Base-by-base conservation (phyloP, 257 asterid species). In the Solanum virginianum region DNA sequence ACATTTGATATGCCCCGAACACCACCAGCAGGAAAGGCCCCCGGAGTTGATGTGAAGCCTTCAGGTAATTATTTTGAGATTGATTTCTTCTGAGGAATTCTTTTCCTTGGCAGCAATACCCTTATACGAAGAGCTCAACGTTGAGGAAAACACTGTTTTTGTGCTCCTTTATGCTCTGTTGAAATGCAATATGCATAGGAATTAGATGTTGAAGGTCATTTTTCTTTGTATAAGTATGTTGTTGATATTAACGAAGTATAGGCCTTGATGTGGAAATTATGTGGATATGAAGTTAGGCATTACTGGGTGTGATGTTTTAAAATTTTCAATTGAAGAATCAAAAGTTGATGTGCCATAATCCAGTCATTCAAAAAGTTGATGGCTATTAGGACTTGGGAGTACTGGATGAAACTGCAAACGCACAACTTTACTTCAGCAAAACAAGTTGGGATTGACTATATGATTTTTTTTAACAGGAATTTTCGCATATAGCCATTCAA, bases 51-150 rank as follows among this genome's bases (percentile, higher is more conserved):
- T 85, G 90, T 90, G 87, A 91, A 89, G 77, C 89, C 90, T 68
- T 91, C 92, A 18, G 93, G 89, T 91, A 92, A 92, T 85, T 92
- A 92, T 87, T 87, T 88, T 84, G 95, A 92, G 89, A 92, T 92
- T 24, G 95, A 92, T 86, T 92, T 92, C 91, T 92, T 91, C 89
- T 92, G 88, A 90, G 72, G 54, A 51, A 49, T 66, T 45, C 18
- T 63, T 60, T 54, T 70, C 41, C 59, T 81, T 59, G 84, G 84
- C 70, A 60, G 20, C 18, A 62, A 20, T n/a, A 57, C 60, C 36
- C 16, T 82, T 24, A 53, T 79, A 79, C 29, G 49, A 53, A 53
- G 83, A 53, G 65, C 65, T 36, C 75, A 68, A 79, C 29, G 49
- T 66, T 39, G 7, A 63, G 29, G 17, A 36, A 63, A 51, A 63